Conservation (phyloP, 805 yeast genomes). For the Pichia occidentalis region DNA sequence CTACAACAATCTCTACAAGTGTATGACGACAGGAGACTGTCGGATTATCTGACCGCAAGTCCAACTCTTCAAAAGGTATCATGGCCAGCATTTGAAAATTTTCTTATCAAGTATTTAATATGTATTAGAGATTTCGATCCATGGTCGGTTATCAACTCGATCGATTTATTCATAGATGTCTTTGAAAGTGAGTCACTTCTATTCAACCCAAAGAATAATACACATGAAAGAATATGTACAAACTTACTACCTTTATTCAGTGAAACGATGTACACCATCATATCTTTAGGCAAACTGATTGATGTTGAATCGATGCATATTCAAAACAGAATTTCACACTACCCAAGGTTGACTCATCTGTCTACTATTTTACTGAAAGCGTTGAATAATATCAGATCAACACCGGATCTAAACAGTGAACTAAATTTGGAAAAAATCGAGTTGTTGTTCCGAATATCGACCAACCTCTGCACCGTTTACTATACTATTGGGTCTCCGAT, state of each 20-base stretch:
- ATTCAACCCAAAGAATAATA: constrained; percentile 35
- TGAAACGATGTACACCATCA: constrained; percentile 31
- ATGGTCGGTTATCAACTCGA: constrained; percentile 46
- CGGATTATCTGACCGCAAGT: constrained; percentile 25
- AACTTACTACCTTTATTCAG: constrained; percentile 33
- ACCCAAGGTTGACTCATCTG: constrained; percentile 40
- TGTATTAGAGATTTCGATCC: constrained; percentile 48
- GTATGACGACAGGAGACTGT: constrained; percentile 18
- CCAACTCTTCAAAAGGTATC: constrained; percentile 27
- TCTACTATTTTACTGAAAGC: constrained; percentile 44
- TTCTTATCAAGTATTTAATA: constrained; percentile 37
- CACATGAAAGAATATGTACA: constrained; percentile 19
- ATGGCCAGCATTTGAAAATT: constrained; percentile 39
- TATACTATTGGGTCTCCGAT: constrained; percentile 48
- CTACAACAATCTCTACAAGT: constrained; percentile 24
- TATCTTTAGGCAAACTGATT: constrained; percentile 40
- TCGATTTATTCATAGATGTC: constrained; percentile 45
- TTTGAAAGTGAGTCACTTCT: constrained; percentile 43
- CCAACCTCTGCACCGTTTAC: constrained; percentile 44
- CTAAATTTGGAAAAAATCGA: constrained; percentile 35
- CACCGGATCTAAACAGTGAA: constrained; percentile 31
- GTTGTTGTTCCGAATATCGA: constrained; percentile 43
- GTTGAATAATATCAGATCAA: constrained; percentile 45
- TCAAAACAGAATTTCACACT: constrained; percentile 26
- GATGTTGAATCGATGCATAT: constrained; percentile 37